Evolutionary conservation across 2,329 filamentous ascomycete species (phyloP), one percentile per base, ranked within the genome.

Genomic region (Fonsecaea pedrosoi): DNA sequence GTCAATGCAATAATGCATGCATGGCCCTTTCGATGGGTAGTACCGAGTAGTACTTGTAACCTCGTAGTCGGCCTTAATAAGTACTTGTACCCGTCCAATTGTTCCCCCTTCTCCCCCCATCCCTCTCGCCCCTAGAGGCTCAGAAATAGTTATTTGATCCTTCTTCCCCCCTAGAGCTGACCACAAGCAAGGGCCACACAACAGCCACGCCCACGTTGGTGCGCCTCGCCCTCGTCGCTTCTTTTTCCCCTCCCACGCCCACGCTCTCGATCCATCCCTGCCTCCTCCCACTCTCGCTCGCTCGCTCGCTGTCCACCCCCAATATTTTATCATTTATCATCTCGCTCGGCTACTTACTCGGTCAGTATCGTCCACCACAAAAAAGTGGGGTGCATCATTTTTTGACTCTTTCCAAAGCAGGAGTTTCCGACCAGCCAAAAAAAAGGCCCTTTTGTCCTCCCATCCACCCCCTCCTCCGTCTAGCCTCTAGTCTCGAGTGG

Each of bases 241-340:
- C 45, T 55, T 55, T 34, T 55, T 32, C 13, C 53, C 53, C 30
- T 55, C 34, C 53, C 53, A 55, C 53, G 30, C 53, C 35, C 53
- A 15, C n/a, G 25, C 13, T 55, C 32, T 50, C 38, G 18, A 6
- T 50, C 25, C 8, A 48, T 50, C 45, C 3, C 5, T 50, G 45
- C 40, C 18, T n/a, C 15, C 40, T 5, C 40, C 15, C 40, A 42
- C 40, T 25, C 25, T 25, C 25, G 25, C 25, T 25, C 25, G 25
- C 15, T n/a, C 40, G 15, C 40, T n/a, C 38, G 10, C 12, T 42
- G 40, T n/a, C 10, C n/a, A 50, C 45, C 45, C 45, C 45, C 45
- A 50, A 50, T 25, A 50, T 50, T 25, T 50, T 50, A 21, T 25
- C 25, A 25, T 25, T 25, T 25, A 25, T 25, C 25, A 25, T 25